Base-by-base conservation (phyloP, 2,329 filamentous ascomycete species). In the Epichloe festucae region DNA sequence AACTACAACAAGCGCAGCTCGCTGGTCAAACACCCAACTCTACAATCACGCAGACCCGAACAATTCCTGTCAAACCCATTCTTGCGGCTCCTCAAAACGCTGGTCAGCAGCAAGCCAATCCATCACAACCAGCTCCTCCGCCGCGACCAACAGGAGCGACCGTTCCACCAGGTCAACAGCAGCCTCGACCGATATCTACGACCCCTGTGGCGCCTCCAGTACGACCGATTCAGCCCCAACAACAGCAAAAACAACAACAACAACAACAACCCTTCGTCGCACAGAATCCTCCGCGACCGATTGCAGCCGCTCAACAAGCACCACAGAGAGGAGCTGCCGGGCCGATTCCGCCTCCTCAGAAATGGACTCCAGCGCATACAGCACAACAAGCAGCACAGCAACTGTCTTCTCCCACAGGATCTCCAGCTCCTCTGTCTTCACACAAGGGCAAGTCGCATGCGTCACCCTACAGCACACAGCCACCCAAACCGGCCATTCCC, bases 401-500 rank as follows among this genome's bases (percentile, higher is more conserved):
- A 31, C 58, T 59, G 14, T 50, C 59, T 21, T 55, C 63, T 19
- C 54, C 63, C 2, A 54, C 60, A 19, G 52, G 54, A 15, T 60
- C 63, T 39, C 56, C 60, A 46, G 56, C 57, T 3, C 53, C 65
- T 17, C 53, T 54, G n/a, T 53, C 56, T 31, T 56, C 60, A 21
- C 58, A 58, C 38, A 61, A 59, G 50, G 63, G 66, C 52, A 69
- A 61, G 53, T 48, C 53, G 8, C 58, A 62, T 43, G 40, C 54
- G 4, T 60, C 60, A 11, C 60, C 67, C 2, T 63, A 67, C 49
- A 57, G 56, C 38, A 57, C 59, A 17, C 67, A 70, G 49, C 59
- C 59, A 6, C 64, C 65, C 7, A 61, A 63, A 42, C 67, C 67
- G 39, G 65, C 68, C 4, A 66, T 71, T 38, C 67, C 69, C n/a